phyloP scores from a whole-genome alignment of 1,139 yeast species.

The Yamadazyma triangularis region DNA sequence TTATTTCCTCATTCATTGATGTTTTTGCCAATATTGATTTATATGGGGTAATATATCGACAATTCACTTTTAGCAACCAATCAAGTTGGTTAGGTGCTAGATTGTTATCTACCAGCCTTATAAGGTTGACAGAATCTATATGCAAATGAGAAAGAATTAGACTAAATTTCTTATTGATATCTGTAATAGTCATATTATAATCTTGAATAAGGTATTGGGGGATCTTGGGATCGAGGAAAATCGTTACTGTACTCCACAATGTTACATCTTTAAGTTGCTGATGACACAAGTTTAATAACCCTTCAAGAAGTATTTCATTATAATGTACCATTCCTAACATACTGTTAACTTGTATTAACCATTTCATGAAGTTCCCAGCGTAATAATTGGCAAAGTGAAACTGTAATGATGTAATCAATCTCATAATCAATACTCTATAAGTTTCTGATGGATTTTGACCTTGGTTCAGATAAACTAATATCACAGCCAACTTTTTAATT shows the following conservation, averaged over 20 bases:
- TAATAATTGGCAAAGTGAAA: conserved; percentile 42
- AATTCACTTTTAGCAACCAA: conserved; percentile 22
- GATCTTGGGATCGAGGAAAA: conserved; percentile 1
- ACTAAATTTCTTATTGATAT: conserved; percentile 5
- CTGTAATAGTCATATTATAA: conserved; percentile 11
- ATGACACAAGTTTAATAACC: conserved; percentile 15
- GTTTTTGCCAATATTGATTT: too few relatives aligned
- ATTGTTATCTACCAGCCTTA: not conserved
- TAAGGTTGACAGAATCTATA: not conserved
- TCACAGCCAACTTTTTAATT: conserved; percentile 25
- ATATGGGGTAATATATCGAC: conserved; percentile 16
- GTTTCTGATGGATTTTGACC: not conserved
- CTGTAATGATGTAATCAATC: conserved; percentile 27
- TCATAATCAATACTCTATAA: conserved; percentile 10
- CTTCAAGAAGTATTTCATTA: conserved; percentile 3
- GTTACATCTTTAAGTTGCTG: conserved; percentile 27
- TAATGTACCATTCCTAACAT: conserved; percentile 2
- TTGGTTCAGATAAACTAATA: too few relatives aligned
- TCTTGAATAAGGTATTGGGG: conserved; percentile 11
- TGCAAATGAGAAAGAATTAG: not conserved
- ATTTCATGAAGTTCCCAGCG: conserved; percentile 29
- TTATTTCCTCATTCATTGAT: too few relatives aligned
- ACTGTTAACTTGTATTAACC: conserved; percentile 20
- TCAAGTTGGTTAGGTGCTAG: conserved; percentile 11
- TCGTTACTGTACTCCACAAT: conserved; percentile 24